A percentile compares a stretch with the other conserved stretches of the same genome.
phyloP scores from a whole-genome alignment of 2,329 filamentous ascomycete species.

The Penicillium verrucosum region DNA sequence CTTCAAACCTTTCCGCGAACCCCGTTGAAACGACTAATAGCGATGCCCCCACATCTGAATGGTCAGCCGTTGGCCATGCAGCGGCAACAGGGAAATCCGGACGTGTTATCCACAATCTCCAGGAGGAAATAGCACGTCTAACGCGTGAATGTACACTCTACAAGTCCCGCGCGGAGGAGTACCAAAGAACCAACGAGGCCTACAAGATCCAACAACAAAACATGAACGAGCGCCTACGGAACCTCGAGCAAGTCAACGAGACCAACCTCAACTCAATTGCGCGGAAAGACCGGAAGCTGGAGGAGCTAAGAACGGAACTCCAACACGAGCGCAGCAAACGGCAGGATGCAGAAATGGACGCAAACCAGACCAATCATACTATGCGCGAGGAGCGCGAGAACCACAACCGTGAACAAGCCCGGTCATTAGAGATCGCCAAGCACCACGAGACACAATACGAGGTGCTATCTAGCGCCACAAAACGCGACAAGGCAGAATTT shows the following conservation, averaged over 20 bases:
- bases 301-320: slow-evolving; percentile 44
- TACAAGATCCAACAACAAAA: slow-evolving; percentile 46
- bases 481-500: slow-evolving; percentile 43
- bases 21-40: slow-evolving; percentile 27
- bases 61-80: slow-evolving; percentile 51
- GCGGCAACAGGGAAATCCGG: slow-evolving; percentile 50
- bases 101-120: slow-evolving; percentile 50
- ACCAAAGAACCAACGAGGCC: slow-evolving; percentile 46
- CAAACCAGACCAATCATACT: slow-evolving; percentile 35
- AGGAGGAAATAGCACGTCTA: slow-evolving; percentile 50
- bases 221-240: slow-evolving; percentile 45
- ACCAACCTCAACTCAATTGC: slow-evolving; percentile 46
- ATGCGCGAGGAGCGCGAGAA: slow-evolving; percentile 42
- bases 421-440: slow-evolving; percentile 40
- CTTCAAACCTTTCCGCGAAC: slow-evolving; percentile 19
- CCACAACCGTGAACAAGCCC: slow-evolving; percentile 39
- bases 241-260: slow-evolving; percentile 47
- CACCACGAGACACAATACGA: slow-evolving; percentile 44
- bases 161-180: slow-evolving; percentile 46
- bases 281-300: slow-evolving; percentile 48
- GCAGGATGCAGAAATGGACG: slow-evolving; percentile 40
- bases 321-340: slow-evolving; percentile 43
- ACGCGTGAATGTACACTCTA: slow-evolving; percentile 47
- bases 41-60: slow-evolving; percentile 37
- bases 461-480: slow-evolving; percentile 39